Evolutionary conservation across 805 yeast genomes (phyloP), one percentile per base, ranked within the genome.

Genomic region (Schizosaccharomyces octosporus): DNA sequence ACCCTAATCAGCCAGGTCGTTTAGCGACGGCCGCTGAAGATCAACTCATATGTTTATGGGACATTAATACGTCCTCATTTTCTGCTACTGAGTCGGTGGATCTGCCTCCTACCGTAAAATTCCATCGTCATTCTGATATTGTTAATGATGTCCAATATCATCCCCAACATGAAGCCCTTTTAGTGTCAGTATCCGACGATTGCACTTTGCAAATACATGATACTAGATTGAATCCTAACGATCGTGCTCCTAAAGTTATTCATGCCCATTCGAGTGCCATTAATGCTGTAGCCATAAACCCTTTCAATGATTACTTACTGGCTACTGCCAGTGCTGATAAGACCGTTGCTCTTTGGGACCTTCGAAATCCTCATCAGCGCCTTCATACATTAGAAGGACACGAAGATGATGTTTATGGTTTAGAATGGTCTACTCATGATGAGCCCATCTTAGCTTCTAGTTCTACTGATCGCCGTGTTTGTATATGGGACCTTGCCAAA

Each of bases 321-420:
- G 89, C 83, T 15, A 84, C 93, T 0, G 95, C 85, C 27, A 84
- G 87, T 13, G 80, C 83, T 32, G 95, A 87, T 69, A 81, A 82
- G 66, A 73, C 81, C n/a, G 79, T 87, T 24, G 79, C 79, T 61
- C 72, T 84, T 31, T 87, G 87, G 81, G 95, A 88, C 69, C 71
- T 85, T 61, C 77, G 95, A 68, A 81, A 81, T 67, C 74, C 81
- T 39, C 65, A 74, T 1, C 70, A 72, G 15, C 85, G 88, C 36
- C 66, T 85, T 41, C 77, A 90, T 66, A 78, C 78, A 62, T 72
- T 87, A 19, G 79, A 76, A 65, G 94, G 93, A 24, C 94, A 86
- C 69, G 70, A 75, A 55, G 78, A 75, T 27, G 73, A 79, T 2
- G 75, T 84, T 39, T 74, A 79, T 58, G 77, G 82, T 69, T 72